A percentile compares a stretch with the other conserved stretches of the same genome.
phyloP scores from a whole-genome alignment of 768 basidiomycete genomes.

The Lanmaoa rubissima region DNA sequence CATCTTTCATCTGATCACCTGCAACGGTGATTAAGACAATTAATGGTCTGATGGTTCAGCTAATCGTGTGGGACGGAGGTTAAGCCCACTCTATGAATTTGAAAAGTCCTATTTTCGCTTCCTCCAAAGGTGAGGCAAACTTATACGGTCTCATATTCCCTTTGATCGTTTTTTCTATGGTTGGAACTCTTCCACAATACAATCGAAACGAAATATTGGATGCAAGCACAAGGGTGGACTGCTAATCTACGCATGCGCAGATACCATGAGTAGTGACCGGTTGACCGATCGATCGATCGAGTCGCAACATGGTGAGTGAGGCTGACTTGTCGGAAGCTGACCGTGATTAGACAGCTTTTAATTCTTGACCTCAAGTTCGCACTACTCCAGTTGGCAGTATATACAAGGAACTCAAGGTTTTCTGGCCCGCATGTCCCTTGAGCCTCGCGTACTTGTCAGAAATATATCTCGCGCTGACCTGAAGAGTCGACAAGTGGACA shows the following conservation, averaged over 20 bases:
- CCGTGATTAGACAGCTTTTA: background rate
- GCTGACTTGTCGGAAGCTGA: background rate
- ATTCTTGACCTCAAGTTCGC: background rate
- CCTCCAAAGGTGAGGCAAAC: constrained; percentile 8
- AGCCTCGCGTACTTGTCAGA: too few relatives aligned
- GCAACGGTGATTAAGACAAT: background rate
- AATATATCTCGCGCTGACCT: background rate
- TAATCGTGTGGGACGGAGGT: background rate
- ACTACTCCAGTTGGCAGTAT: background rate
- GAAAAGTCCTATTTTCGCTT: constrained; percentile 1
- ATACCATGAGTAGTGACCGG: too few relatives aligned
- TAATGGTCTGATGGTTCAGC: background rate
- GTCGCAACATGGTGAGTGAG: constrained; percentile 6
- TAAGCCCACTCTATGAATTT: background rate
- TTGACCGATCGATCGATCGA: background rate
- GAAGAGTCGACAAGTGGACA: background rate
- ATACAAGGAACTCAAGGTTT: background rate
- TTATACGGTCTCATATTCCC: background rate
- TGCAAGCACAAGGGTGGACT: background rate
- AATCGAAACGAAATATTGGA: background rate
- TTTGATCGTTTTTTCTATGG: constrained; percentile 1
- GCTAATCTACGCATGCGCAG: too few relatives aligned
- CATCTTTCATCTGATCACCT: background rate
- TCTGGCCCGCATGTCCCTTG: background rate
- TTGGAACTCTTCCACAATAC: background rate